Evolutionary conservation across 176 grass and related monocot genomes (phyloP).

Genomic region (Echinochloa phyllopogon): DNA sequence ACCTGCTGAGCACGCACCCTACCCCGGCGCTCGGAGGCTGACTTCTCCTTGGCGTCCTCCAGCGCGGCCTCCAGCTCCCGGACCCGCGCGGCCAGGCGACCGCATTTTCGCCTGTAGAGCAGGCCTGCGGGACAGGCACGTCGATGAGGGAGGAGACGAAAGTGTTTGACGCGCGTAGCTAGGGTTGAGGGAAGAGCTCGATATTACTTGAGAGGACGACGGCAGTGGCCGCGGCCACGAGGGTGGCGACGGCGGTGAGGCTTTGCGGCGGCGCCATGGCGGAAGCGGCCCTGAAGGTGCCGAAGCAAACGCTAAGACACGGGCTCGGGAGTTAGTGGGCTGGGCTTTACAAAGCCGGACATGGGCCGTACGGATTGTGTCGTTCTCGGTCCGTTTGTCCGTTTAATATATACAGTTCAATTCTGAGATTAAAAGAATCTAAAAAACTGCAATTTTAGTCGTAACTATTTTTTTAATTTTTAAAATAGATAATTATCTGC

Average conservation of each 20-base stretch:
- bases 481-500: too few relatives aligned
- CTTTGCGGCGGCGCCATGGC: constrained; percentile 50
- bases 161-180: background rate
- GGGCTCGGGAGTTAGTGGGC: background rate
- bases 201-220: constrained; percentile 57
- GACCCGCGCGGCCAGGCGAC: constrained; percentile 42
- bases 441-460: too few relatives aligned
- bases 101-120: constrained; percentile 57
- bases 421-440: too few relatives aligned
- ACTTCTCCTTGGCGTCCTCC: constrained; percentile 53
- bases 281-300: background rate
- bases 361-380: background rate
- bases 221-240: constrained; percentile 26
- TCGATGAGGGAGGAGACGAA: background rate
- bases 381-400: too few relatives aligned
- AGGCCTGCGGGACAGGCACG: constrained; percentile 40
- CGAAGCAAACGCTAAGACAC: background rate
- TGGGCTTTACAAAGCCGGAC: background rate
- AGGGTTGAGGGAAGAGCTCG: background rate
- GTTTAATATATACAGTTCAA: too few relatives aligned
- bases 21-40: constrained; percentile 76
- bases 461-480: too few relatives aligned
- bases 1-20: constrained; percentile 86
- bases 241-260: constrained; percentile 34
- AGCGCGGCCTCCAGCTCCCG: constrained; percentile 67